phyloP scores from a whole-genome alignment of 108 stramenopile genomes.

The Nannochloropsis salina region DNA sequence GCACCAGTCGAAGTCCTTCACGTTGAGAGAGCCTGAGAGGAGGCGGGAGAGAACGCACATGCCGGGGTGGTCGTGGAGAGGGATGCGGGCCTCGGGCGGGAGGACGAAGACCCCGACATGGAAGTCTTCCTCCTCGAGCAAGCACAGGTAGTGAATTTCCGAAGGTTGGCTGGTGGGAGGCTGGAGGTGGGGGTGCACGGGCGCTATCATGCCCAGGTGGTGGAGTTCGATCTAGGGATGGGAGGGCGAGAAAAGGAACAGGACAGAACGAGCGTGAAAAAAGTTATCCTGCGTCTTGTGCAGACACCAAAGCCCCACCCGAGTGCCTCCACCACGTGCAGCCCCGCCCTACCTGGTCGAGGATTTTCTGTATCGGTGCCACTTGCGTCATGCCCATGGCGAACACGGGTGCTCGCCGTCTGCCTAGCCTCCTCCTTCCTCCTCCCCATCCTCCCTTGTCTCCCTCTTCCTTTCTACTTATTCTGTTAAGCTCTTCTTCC shows the following conservation, averaged over 20 bases:
- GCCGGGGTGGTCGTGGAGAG: conserved; percentile 85
- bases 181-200: conserved; percentile 34
- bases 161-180: conserved; percentile 22
- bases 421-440: too few relatives aligned
- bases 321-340: too few relatives aligned
- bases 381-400: neutral
- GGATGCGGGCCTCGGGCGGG: conserved; percentile 74
- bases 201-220: conserved; percentile 25
- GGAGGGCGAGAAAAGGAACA: neutral
- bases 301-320: too few relatives aligned
- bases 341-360: neutral
- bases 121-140: conserved; percentile 67
- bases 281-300: too few relatives aligned
- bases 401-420: neutral
- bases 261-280: neutral
- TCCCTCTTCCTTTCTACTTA: too few relatives aligned
- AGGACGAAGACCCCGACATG: conserved; percentile 85
- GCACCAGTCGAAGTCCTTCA: conserved; percentile 66
- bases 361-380: neutral
- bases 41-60: conserved; percentile 84
- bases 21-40: conserved; percentile 73
- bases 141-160: conserved; percentile 62
- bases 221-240: neutral
- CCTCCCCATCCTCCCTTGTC: too few relatives aligned
- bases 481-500: too few relatives aligned